Percentiles rank a stretch among this genome's conserved stretches.
phyloP scores from a whole-genome alignment of 176 grass and related monocot species.

The Metroxylon sagu region DNA sequence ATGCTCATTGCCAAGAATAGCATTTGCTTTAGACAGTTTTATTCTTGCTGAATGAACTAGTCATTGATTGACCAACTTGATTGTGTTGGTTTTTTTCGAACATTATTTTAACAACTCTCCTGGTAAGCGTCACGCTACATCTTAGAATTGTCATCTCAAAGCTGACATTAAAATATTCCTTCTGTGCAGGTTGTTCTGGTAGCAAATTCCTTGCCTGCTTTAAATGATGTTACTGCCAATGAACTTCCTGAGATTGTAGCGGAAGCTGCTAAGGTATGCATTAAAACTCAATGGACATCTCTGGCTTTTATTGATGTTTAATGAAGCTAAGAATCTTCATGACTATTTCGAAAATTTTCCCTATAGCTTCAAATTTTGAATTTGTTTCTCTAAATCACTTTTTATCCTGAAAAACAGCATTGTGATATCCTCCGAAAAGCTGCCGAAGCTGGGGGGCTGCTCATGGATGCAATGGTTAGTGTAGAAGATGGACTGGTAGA shows the following conservation, averaged over 20 bases:
- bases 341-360: neutral
- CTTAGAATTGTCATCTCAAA: no score
- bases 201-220: slow-evolving; percentile 83
- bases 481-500: slow-evolving; percentile 67
- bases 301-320: no score
- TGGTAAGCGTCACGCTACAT: no score
- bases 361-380: neutral
- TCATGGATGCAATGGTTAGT: slow-evolving; percentile 90
- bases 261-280: slow-evolving; percentile 81
- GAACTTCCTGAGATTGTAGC: slow-evolving; percentile 95
- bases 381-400: slow-evolving; percentile 4
- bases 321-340: no score
- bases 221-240: slow-evolving; percentile 93
- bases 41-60: no score
- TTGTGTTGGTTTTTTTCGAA: no score
- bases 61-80: no score
- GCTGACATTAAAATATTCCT: neutral
- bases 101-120: no score
- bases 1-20: no score
- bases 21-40: no score
- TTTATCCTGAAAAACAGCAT: slow-evolving; percentile 37
- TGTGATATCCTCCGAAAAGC: slow-evolving; percentile 81
- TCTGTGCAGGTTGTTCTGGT: slow-evolving; percentile 71
- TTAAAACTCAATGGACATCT: slow-evolving; percentile 8
- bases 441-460: slow-evolving; percentile 83